Conservation (phyloP, 768 basidiomycete genomes). For the Pleurotus djamor region DNA sequence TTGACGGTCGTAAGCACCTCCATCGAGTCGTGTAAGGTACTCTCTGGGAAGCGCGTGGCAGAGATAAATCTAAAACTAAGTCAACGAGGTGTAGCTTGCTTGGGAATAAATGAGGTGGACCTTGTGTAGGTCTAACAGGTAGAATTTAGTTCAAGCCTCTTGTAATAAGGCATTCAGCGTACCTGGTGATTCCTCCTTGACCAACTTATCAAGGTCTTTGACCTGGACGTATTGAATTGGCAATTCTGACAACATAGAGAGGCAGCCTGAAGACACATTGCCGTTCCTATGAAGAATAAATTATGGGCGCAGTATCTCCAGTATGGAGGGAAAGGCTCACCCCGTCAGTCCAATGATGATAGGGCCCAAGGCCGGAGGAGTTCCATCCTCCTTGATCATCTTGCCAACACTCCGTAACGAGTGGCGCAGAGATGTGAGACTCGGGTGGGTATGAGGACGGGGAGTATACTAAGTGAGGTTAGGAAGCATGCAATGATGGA, state of each 20-base stretch:
- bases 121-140: too few species aligned
- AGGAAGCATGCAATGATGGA: background rate
- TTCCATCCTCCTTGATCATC: slow-evolving; percentile 53
- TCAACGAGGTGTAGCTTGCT: background rate
- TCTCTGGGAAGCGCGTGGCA: slow-evolving; percentile 68
- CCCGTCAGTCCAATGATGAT: slow-evolving; percentile 83
- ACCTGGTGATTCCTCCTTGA: slow-evolving; percentile 43
- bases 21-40: slow-evolving; percentile 64
- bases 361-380: slow-evolving; percentile 66
- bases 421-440: slow-evolving; percentile 48
- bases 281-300: slow-evolving; percentile 52
- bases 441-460: slow-evolving; percentile 72
- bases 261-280: slow-evolving; percentile 77
- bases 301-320: background rate
- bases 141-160: too few species aligned
- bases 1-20: slow-evolving; percentile 52
- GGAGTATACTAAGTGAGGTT: slow-evolving; percentile 58
- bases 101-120: too few species aligned
- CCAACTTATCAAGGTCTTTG: slow-evolving; percentile 55
- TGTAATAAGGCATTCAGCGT: slow-evolving; percentile 7
- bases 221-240: slow-evolving; percentile 59
- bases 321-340: slow-evolving; percentile 32
- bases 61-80: slow-evolving; percentile 61
- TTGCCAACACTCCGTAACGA: slow-evolving; percentile 58
- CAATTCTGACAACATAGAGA: slow-evolving; percentile 70